phyloP scores from a whole-genome alignment of 495 filamentous ascomycete genomes.

The Wilcoxina mikolae region DNA sequence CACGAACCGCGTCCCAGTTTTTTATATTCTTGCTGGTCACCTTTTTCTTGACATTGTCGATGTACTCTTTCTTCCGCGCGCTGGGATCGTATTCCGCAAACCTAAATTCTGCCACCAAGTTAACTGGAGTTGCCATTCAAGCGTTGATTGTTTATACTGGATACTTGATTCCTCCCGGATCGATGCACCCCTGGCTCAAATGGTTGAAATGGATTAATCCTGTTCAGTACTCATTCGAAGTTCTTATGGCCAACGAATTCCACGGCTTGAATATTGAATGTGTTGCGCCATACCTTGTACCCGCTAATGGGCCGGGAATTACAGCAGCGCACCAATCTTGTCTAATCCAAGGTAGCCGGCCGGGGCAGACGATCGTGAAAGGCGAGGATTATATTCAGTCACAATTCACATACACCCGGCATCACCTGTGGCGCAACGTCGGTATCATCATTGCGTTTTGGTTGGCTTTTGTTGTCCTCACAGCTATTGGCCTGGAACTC shows the following conservation, averaged over 20 bases:
- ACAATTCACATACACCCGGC: slow-evolving; percentile 42
- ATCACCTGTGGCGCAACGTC: slow-evolving; percentile 56
- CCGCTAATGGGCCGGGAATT: slow-evolving; percentile 28
- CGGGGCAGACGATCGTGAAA: slow-evolving; percentile 35
- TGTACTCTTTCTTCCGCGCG: slow-evolving; percentile 66
- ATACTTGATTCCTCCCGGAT: slow-evolving; percentile 54
- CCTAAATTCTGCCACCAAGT: slow-evolving; percentile 49
- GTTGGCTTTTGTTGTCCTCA: slow-evolving; percentile 43
- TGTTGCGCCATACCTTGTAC: slow-evolving; percentile 41
- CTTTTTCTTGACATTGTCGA: slow-evolving; percentile 53
- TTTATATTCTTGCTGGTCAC: slow-evolving; percentile 57
- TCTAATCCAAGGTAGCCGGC: slow-evolving; percentile 44
- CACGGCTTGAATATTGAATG: slow-evolving; percentile 32
- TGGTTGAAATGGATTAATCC: slow-evolving; percentile 71
- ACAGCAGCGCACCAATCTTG: slow-evolving; percentile 35
- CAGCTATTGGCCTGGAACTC: slow-evolving; percentile 51
- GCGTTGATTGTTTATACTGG: slow-evolving; percentile 67
- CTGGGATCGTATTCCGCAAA: slow-evolving; percentile 49
- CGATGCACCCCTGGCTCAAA: slow-evolving; percentile 68
- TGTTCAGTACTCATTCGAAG: slow-evolving; percentile 59
- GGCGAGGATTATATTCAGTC: slow-evolving; percentile 40
- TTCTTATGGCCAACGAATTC: slow-evolving; percentile 54
- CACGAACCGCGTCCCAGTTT: slow-evolving; percentile 59
- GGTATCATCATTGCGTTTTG: slow-evolving; percentile 55
- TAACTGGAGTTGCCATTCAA: slow-evolving; percentile 50